These are phyloP conservation scores for Achaetomium macrosporum DNA, from an alignment of 2,329 filamentous ascomycete species.

Conservation along the genomic window DNA sequence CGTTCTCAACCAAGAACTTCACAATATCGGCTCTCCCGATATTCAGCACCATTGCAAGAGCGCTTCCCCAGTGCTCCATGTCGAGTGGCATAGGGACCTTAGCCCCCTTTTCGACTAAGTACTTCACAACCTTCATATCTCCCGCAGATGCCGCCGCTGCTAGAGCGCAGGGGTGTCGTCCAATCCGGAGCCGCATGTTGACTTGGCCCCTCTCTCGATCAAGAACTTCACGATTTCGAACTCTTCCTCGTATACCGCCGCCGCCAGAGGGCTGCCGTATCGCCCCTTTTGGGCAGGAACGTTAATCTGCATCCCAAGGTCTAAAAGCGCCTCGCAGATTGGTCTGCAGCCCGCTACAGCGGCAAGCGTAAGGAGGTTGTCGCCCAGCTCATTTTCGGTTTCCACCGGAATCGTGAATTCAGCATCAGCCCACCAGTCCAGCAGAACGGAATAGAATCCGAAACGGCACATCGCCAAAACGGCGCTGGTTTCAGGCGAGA, in stretches of 20 bases:
- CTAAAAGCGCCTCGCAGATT: neutral
- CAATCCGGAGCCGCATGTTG: neutral
- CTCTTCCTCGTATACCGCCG: neutral
- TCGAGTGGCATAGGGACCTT: neutral
- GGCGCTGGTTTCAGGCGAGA: neutral
- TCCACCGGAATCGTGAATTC: neutral
- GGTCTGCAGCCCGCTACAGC: neutral
- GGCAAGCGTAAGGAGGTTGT: neutral
- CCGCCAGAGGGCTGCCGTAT: neutral
- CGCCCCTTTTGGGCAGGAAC: neutral
- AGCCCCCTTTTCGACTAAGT: neutral
- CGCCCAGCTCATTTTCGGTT: neutral
- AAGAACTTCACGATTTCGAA: neutral
- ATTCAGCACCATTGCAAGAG: neutral
- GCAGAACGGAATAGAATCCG: constrained; percentile 2
- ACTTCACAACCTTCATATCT: neutral
- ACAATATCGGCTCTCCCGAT: neutral
- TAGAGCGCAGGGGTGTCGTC: neutral
- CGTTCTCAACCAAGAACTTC: no score
- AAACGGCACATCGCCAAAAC: constrained; percentile 2
- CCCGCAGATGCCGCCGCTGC: neutral
- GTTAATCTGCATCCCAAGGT: neutral
- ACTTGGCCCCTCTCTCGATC: neutral
- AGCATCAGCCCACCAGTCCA: constrained; percentile 2
- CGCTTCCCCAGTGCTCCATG: neutral